Evolutionary conservation across 2,329 filamentous ascomycete genomes (phyloP).

Genomic region (Aspergillus sp.): DNA sequence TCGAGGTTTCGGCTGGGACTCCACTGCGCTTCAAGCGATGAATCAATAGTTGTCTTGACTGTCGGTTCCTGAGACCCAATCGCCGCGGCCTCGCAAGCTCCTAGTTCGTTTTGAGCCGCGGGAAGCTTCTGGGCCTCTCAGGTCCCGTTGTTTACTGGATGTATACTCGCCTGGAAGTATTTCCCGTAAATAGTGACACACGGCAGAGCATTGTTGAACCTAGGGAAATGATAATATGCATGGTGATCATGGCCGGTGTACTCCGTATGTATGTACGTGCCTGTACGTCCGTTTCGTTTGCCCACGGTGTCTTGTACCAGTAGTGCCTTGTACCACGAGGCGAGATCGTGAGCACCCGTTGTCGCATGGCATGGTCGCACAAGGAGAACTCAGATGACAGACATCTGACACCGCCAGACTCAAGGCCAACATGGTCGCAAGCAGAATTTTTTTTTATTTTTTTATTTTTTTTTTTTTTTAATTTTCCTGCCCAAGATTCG

Average conservation of each 20-base stretch:
- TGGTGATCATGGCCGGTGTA: background rate
- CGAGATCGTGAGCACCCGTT: constrained; percentile 22
- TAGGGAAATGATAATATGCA: too few species aligned
- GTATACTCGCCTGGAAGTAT: too few species aligned
- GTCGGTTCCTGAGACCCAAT: constrained; percentile 1
- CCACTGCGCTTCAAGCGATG: constrained; percentile 12
- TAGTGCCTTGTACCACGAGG: constrained; percentile 27
- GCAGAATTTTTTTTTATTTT: too few species aligned
- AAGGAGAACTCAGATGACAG: constrained; percentile 12
- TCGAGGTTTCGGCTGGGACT: constrained; percentile 11
- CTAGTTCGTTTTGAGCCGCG: too few species aligned
- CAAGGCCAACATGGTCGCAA: too few species aligned
- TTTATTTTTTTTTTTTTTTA: too few species aligned
- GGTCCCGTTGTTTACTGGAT: too few species aligned
- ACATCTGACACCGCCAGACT: constrained; percentile 1
- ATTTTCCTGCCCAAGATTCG: too few species aligned
- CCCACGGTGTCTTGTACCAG: constrained; percentile 17
- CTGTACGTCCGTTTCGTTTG: constrained; percentile 12
- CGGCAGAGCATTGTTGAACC: too few species aligned
- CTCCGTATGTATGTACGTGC: constrained; percentile 5
- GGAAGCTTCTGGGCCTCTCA: too few species aligned
- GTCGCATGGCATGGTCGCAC: constrained; percentile 25
- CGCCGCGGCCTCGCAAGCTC: too few species aligned
- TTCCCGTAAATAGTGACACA: too few species aligned
- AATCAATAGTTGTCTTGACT: constrained; percentile 16